A percentile compares a stretch with the other conserved stretches of the same genome.
Conservation (phyloP, 805 yeast genomes). For the Cyberlindnera misumaiensis region DNA sequence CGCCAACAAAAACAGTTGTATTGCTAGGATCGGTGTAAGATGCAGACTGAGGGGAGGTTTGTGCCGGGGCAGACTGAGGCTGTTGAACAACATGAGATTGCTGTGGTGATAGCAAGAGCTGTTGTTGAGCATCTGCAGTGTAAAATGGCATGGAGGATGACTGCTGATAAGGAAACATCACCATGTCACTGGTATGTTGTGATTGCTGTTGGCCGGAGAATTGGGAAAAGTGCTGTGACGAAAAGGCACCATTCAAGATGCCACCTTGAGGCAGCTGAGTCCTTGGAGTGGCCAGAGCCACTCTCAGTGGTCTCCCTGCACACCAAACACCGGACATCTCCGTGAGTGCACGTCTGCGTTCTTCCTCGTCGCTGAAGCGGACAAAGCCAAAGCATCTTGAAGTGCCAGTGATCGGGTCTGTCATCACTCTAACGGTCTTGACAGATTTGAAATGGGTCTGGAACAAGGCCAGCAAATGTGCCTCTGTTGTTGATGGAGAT, state of each 20-base stretch:
- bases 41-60: slow-evolving; percentile 10
- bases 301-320: slow-evolving; percentile 70
- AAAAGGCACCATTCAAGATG: slow-evolving; percentile 4
- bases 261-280: slow-evolving; percentile 23
- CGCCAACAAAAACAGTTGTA: slow-evolving; percentile 77
- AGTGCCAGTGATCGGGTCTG: slow-evolving; percentile 73
- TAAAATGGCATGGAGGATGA: slow-evolving; percentile 15
- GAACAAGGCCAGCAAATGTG: slow-evolving; percentile 65
- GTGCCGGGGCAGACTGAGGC: slow-evolving; percentile 2
- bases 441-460: slow-evolving; percentile 61
- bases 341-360: slow-evolving; percentile 56
- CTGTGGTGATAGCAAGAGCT: slow-evolving; percentile 8
- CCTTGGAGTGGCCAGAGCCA: slow-evolving; percentile 75
- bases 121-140: slow-evolving; percentile 13
- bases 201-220: slow-evolving; percentile 17
- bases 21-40: slow-evolving; percentile 49
- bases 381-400: slow-evolving; percentile 80
- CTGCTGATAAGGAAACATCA: slow-evolving; percentile 20
- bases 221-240: slow-evolving; percentile 11
- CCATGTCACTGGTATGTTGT: slow-evolving; percentile 18
- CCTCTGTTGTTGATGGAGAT: slow-evolving; percentile 73
- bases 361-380: slow-evolving; percentile 63
- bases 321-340: slow-evolving; percentile 80
- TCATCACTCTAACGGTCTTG: slow-evolving; percentile 79
- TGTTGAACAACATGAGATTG: slow-evolving; percentile 2